Evolutionary conservation across 202 grass and related monocot genomes (phyloP), one percentile per base, ranked within the genome.

Genomic region (Brachypodium distachyon): DNA sequence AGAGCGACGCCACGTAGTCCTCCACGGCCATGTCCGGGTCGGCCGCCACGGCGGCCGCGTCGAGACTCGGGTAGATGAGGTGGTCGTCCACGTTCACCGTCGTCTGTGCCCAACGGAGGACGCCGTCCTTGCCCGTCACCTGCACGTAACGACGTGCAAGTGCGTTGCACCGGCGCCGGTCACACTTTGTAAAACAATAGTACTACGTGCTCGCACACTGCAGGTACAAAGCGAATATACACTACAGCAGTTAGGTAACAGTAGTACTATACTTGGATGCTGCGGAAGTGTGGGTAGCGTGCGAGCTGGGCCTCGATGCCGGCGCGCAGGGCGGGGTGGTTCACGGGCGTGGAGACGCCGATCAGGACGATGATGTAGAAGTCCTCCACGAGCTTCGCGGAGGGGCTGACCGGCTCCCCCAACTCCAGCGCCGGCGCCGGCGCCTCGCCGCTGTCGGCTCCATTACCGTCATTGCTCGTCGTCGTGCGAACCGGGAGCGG

Each of bases 1-100:
- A 89, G 43, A 97, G 90, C 7, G 93, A 83, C 42, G 90, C 77
- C 25, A 91, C 88, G 62, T 97, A 97, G 81, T 93, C 90, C 74
- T 97, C 90, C 46, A 97, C 77, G 9, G 76, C 48, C 47, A 11
- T 32, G 70, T 97, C 93, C 38, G 84, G 85, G 43, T 84, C 56
- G 17, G 51, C 52, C 49, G 84, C 37, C 39, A 72, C 64, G 62
- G 68, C 57, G 1, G 52, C 67, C 0, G 72, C 13, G 64, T 81
- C 81, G 41, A 92, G 68, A 41, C 22, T 9, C 34, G 91, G 94
- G 63, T 77, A 70, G 75, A 94, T 87, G 25, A 97, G 78, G 76
- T 97, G 94, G 69, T 97, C 64, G 11, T 86, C 77, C 70, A 94
- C 50, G 65, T 86, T 76, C 83, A 97, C 91, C 77, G 86, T 76